These are phyloP conservation scores for Globisporangium abappressorium DNA, from an alignment of 352 stramenopile genomes.

Conservation along the genomic window DNA sequence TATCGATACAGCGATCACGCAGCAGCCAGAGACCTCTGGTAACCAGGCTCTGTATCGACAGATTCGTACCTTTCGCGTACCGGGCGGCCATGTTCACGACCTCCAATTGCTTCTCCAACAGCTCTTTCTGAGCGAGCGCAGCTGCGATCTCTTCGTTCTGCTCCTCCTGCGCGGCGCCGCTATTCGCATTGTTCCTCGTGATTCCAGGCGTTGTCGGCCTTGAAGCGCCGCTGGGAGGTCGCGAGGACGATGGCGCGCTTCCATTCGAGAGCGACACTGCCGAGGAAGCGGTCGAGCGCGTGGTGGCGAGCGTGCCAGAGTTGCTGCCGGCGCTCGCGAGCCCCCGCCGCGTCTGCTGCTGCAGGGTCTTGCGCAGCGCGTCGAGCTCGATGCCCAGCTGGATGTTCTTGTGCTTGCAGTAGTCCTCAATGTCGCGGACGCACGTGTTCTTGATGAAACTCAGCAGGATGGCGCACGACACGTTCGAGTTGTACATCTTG, in stretches of 20 bases:
- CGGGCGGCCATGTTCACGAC: slow-evolving; percentile 43
- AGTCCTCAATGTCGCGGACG: slow-evolving; percentile 61
- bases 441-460: slow-evolving; percentile 71
- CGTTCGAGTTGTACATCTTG: slow-evolving; percentile 81
- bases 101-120: slow-evolving; percentile 48
- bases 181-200: slow-evolving; percentile 1
- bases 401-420: slow-evolving; percentile 74
- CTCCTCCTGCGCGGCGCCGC: slow-evolving; percentile 10
- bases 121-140: slow-evolving; percentile 32
- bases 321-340: slow-evolving; percentile 10
- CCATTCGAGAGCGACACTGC: background rate
- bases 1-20: background rate
- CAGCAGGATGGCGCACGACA: slow-evolving; percentile 62
- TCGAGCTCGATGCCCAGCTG: slow-evolving; percentile 76
- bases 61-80: slow-evolving; percentile 43
- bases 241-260: slow-evolving; percentile 3
- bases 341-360: slow-evolving; percentile 16
- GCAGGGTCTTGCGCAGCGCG: slow-evolving; percentile 38
- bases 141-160: slow-evolving; percentile 25
- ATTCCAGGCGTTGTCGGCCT: slow-evolving; percentile 17
- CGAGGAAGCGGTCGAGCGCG: slow-evolving; percentile 13
- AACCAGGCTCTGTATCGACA: background rate
- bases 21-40: background rate
- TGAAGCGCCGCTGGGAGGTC: slow-evolving; percentile 19
- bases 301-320: slow-evolving; percentile 3